A percentile compares a stretch with the other conserved stretches of the same genome.
Evolutionary conservation across 2,329 filamentous ascomycete genomes (phyloP).

Genomic region (Aspergillus vadensis): DNA sequence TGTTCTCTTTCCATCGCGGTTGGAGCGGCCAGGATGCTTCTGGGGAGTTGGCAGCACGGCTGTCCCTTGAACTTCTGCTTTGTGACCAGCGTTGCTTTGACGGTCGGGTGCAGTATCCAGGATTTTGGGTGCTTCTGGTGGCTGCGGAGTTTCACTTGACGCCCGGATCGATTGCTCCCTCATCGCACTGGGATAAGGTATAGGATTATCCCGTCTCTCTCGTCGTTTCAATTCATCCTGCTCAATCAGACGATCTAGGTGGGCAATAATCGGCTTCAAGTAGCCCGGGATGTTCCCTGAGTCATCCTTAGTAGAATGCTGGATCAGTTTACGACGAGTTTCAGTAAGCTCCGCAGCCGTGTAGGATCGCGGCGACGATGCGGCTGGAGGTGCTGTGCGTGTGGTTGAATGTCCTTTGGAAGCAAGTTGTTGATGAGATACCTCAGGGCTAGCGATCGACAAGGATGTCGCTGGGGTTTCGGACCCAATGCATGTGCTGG

Average conservation of each 20-base stretch:
- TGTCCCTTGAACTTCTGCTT: conserved; percentile 9
- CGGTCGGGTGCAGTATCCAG: conserved; percentile 11
- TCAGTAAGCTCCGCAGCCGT: conserved; percentile 59
- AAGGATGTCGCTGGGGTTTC: conserved; percentile 56
- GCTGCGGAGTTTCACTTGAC: conserved; percentile 25
- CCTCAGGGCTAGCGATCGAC: conserved; percentile 38
- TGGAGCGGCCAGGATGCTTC: conserved; percentile 14
- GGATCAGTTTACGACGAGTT: conserved; percentile 59
- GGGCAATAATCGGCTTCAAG: conserved; percentile 61
- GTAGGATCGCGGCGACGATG: conserved; percentile 54
- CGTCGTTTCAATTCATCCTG: conserved; percentile 31
- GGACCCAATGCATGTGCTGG: conserved; percentile 44
- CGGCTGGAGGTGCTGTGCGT: conserved; percentile 41
- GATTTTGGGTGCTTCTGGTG: conserved; percentile 58
- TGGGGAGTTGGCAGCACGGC: conserved; percentile 11
- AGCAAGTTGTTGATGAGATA: conserved; percentile 19
- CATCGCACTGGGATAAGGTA: conserved; percentile 12
- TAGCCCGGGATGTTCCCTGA: conserved; percentile 51
- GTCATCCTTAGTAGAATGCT: conserved; percentile 50
- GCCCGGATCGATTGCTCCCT: conserved; percentile 23
- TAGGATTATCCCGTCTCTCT: neutral
- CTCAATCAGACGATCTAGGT: conserved; percentile 60
- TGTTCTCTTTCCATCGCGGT: conserved; percentile 44
- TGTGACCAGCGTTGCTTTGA: neutral
- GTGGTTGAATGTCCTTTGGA: conserved; percentile 33